Conservation (phyloP, 257 asterid genomes). For the Scutellaria baicalensis region DNA sequence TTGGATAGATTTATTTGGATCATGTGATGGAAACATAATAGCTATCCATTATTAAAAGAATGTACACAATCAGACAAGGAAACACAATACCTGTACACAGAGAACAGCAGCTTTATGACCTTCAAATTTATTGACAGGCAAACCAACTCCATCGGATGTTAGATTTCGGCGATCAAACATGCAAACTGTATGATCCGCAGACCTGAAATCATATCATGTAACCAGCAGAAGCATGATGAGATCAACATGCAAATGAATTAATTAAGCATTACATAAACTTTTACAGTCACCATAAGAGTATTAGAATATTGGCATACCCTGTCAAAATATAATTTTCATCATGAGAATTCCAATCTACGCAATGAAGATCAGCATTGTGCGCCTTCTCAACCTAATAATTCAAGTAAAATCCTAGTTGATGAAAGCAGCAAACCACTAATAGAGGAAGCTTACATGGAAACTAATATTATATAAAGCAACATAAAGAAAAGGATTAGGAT, state of each 20-base stretch:
- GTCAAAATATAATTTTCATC: conserved; percentile 84
- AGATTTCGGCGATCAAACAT: conserved; percentile 95
- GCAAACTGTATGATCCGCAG: conserved; percentile 86
- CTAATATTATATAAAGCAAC: not conserved
- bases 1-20: conserved; percentile 11
- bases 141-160: conserved; percentile 62
- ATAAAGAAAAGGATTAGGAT: not conserved
- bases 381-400: conserved; percentile 86
- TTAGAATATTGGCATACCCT: conserved; percentile 44
- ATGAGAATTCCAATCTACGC: conserved; percentile 97
- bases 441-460: conserved; percentile 5
- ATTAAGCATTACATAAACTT: not conserved
- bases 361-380: conserved; percentile 92
- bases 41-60: not conserved
- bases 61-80: conserved; percentile 5
- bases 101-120: conserved; percentile 92
- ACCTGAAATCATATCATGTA: conserved; percentile 37
- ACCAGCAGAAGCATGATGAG: conserved; percentile 17
- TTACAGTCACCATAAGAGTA: not conserved
- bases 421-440: conserved; percentile 11
- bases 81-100: conserved; percentile 77
- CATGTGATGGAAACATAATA: not conserved
- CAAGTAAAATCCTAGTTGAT: conserved; percentile 16
- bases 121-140: conserved; percentile 69
- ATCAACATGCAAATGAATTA: conserved; percentile 7